Evolutionary conservation across 2,329 filamentous ascomycete genomes (phyloP).

Genomic region (Lasiodiplodia sp.): DNA sequence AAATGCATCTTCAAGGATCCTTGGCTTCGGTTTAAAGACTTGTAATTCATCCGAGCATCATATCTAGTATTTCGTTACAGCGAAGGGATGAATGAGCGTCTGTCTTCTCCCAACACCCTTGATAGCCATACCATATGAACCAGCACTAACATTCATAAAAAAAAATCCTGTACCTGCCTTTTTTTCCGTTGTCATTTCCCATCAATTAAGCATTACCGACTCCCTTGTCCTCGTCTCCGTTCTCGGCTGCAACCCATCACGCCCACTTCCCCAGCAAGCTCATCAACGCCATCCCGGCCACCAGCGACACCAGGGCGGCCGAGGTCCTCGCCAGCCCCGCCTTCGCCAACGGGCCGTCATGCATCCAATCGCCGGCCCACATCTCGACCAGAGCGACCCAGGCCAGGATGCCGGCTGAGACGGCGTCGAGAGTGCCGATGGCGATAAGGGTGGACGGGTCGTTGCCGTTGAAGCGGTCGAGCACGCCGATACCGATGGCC

Average conservation of each 20-base stretch:
- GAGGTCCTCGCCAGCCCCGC: slow-evolving; percentile 58
- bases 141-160: too few species aligned
- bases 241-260: slow-evolving; percentile 42
- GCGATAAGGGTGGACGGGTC: slow-evolving; percentile 72
- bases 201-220: too few species aligned
- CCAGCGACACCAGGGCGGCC: slow-evolving; percentile 61
- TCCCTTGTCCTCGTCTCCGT: background rate
- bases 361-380: slow-evolving; percentile 78
- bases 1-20: too few species aligned
- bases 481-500: slow-evolving; percentile 78
- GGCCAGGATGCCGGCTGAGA: slow-evolving; percentile 78
- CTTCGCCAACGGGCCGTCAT: slow-evolving; percentile 54
- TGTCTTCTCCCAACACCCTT: too few species aligned
- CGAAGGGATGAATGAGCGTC: too few species aligned
- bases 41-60: too few species aligned
- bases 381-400: slow-evolving; percentile 84
- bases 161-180: too few species aligned
- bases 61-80: too few species aligned
- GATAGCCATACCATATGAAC: too few species aligned
- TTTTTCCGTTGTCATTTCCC: too few species aligned
- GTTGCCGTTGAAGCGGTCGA: slow-evolving; percentile 76
- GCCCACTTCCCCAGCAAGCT: slow-evolving; percentile 79
- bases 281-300: slow-evolving; percentile 73
- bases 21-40: too few species aligned
- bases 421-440: slow-evolving; percentile 75